Conservation (phyloP, 352 stramenopile genomes). For the Pythium brassicae region DNA sequence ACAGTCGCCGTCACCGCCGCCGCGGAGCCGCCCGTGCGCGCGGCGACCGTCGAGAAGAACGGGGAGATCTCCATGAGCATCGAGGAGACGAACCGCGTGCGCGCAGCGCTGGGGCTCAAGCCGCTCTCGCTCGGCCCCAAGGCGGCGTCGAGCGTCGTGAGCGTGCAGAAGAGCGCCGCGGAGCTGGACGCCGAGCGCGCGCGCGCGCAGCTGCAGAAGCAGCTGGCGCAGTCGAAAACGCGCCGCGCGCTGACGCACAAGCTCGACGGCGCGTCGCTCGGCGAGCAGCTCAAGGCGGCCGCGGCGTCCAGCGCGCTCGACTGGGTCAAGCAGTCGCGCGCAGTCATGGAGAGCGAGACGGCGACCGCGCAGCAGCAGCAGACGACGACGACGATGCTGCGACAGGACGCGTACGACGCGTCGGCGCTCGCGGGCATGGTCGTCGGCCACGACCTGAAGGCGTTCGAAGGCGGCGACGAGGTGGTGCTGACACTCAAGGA, state of each 20-base stretch:
- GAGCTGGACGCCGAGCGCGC: constrained; percentile 48
- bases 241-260: constrained; percentile 74
- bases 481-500: constrained; percentile 95
- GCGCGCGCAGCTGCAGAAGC: constrained; percentile 44
- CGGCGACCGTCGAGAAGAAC: constrained; percentile 50
- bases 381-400: constrained; percentile 13
- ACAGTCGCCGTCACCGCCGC: no score
- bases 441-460: constrained; percentile 84
- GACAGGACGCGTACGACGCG: constrained; percentile 46
- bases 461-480: constrained; percentile 89
- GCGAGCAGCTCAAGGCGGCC: constrained; percentile 54
- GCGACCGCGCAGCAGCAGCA: constrained; percentile 5
- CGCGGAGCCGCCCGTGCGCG: not conserved
- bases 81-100: constrained; percentile 80
- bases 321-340: constrained; percentile 64
- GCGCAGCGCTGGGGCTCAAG: constrained; percentile 66
- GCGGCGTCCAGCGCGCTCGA: constrained; percentile 37
- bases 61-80: constrained; percentile 81
- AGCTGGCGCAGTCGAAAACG: constrained; percentile 57
- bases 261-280: constrained; percentile 64
- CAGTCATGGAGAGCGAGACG: constrained; percentile 12
- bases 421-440: constrained; percentile 82
- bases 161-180: constrained; percentile 57
- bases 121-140: constrained; percentile 51
- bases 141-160: constrained; percentile 49